Conservation (phyloP, 2,329 filamentous ascomycete species). For the Calonectria honghensis region DNA sequence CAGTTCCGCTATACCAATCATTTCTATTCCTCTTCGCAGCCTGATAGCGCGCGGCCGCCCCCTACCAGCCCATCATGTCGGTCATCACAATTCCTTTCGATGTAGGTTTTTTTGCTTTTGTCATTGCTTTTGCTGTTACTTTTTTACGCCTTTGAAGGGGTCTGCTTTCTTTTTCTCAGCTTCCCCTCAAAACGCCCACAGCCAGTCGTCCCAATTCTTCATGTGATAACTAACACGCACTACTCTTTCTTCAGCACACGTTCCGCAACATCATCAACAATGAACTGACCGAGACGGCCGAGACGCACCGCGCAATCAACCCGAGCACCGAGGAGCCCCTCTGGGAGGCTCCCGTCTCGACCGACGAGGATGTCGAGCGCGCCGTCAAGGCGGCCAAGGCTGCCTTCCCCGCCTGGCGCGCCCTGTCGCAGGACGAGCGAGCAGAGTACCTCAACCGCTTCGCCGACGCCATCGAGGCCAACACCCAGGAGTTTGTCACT, state of each 20-base stretch:
- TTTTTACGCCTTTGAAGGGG: too few species aligned
- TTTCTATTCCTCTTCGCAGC: neutral
- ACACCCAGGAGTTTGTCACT: conserved; percentile 48
- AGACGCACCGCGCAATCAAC: conserved; percentile 52
- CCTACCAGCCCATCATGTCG: conserved; percentile 18
- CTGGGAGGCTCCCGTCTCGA: conserved; percentile 55
- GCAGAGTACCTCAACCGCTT: conserved; percentile 50
- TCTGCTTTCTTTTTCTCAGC: neutral
- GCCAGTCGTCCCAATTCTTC: neutral
- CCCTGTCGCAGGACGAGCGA: conserved; percentile 53
- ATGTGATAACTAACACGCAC: conserved; percentile 6
- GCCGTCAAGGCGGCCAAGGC: conserved; percentile 54
- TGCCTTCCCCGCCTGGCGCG: conserved; percentile 57
- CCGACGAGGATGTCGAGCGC: conserved; percentile 55
- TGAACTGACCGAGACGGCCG: conserved; percentile 44
- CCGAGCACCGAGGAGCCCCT: conserved; percentile 59
- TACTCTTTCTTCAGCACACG: conserved; percentile 1
- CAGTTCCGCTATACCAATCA: neutral
- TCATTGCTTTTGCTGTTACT: neutral
- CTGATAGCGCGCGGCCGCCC: neutral
- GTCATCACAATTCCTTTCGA: conserved; percentile 6
- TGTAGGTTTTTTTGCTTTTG: neutral
- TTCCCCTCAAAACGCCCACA: neutral
- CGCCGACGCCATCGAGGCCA: conserved; percentile 54
- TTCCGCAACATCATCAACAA: conserved; percentile 59